phyloP scores from a whole-genome alignment of 106 monocot genomes.

The Triglochin maritima region DNA sequence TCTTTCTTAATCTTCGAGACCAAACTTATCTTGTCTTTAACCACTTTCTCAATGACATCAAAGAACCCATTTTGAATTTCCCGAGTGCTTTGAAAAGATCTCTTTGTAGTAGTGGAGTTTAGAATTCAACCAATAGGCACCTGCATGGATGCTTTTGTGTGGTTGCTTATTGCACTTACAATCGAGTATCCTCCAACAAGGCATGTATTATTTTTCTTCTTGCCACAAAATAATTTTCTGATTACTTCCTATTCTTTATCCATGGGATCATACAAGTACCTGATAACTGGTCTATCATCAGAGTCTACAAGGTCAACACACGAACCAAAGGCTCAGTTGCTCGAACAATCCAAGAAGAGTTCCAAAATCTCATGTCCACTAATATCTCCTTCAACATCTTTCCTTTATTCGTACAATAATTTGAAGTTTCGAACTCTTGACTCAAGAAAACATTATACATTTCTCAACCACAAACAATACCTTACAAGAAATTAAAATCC shows the following conservation, averaged over 20 bases:
- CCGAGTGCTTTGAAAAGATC: not conserved
- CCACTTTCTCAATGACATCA: not conserved
- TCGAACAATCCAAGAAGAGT: not conserved
- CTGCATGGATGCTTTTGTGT: not conserved
- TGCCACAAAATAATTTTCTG: not conserved
- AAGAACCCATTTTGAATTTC: not conserved
- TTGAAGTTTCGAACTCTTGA: not conserved
- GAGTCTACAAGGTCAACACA: not conserved
- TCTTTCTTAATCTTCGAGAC: not conserved
- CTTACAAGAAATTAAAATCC: too few relatives aligned
- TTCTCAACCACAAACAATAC: too few relatives aligned
- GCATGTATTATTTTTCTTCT: not conserved
- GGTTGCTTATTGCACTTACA: not conserved
- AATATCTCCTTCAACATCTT: not conserved
- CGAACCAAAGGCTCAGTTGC: not conserved
- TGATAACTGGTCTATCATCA: not conserved
- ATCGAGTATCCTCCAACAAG: slow-evolving; percentile 1
- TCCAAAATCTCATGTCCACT: not conserved
- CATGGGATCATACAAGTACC: slow-evolving; percentile 1
- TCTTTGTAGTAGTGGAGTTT: not conserved
- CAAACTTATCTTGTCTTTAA: not conserved
- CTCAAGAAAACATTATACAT: not conserved
- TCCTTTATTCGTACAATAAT: not conserved
- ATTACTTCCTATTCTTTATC: not conserved
- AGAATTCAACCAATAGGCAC: not conserved